Conservation (phyloP, 768 basidiomycete species). For the Mycena epipterygia region DNA sequence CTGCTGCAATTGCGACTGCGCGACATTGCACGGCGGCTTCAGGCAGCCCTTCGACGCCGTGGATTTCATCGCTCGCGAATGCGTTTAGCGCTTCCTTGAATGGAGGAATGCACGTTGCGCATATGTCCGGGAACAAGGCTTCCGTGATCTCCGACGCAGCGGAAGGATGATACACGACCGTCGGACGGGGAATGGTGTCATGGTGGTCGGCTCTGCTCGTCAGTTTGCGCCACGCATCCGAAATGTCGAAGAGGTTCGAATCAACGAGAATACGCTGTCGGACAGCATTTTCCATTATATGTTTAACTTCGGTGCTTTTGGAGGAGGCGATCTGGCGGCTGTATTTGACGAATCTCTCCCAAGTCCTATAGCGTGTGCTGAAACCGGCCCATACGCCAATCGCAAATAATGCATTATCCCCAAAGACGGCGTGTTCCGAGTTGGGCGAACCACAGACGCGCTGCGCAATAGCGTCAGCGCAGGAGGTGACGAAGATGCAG, state of each 20-base stretch:
- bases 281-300: neutral
- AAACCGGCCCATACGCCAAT: slow-evolving; percentile 13
- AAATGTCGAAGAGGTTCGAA: neutral
- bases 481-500: slow-evolving; percentile 15
- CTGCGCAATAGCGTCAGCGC: neutral
- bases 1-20: slow-evolving; percentile 1
- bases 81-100: slow-evolving; percentile 1
- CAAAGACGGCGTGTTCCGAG: neutral
- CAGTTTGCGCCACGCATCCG: neutral
- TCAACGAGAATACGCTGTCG: neutral
- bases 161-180: neutral
- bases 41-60: slow-evolving; percentile 5
- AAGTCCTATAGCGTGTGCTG: slow-evolving; percentile 13
- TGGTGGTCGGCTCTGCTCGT: neutral
- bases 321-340: slow-evolving; percentile 15
- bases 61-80: neutral
- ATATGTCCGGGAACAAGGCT: neutral
- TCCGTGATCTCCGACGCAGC: slow-evolving; percentile 2
- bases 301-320: neutral
- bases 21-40: neutral
- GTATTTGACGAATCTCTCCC: slow-evolving; percentile 27
- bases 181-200: neutral
- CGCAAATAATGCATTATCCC: slow-evolving; percentile 1
- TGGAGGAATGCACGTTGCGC: neutral
- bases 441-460: neutral